These are phyloP conservation scores for Tetrahymena borealis DNA, from an alignment of 73 alveolate species.

Conservation along the genomic window DNA sequence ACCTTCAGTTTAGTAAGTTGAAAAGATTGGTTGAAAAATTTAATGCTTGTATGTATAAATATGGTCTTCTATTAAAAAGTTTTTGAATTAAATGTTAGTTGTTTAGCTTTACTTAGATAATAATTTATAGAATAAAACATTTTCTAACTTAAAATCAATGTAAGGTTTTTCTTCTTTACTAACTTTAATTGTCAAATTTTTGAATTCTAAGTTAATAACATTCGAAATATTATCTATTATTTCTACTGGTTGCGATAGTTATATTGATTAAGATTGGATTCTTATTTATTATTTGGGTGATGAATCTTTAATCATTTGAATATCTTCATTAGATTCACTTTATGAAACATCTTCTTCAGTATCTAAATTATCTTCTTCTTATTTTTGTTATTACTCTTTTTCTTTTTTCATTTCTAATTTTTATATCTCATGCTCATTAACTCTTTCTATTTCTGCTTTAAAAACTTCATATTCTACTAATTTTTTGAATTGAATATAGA, in stretches of 20 bases:
- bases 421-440: background rate
- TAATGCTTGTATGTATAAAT: background rate
- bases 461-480: background rate
- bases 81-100: background rate
- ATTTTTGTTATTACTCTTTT: background rate
- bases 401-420: background rate
- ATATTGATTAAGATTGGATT: background rate
- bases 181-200: background rate
- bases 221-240: background rate
- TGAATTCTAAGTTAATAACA: background rate
- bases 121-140: background rate
- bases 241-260: background rate
- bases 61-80: background rate
- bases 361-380: background rate
- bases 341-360: background rate
- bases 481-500: background rate
- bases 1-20: background rate
- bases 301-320: background rate
- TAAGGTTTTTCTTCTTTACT: background rate
- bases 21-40: background rate
- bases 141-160: background rate
- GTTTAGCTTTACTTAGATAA: background rate
- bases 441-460: background rate
- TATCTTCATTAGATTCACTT: background rate
- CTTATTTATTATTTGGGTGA: background rate